Base-by-base conservation (phyloP, 441 rosid genomes). In the Breynia disticha region DNA sequence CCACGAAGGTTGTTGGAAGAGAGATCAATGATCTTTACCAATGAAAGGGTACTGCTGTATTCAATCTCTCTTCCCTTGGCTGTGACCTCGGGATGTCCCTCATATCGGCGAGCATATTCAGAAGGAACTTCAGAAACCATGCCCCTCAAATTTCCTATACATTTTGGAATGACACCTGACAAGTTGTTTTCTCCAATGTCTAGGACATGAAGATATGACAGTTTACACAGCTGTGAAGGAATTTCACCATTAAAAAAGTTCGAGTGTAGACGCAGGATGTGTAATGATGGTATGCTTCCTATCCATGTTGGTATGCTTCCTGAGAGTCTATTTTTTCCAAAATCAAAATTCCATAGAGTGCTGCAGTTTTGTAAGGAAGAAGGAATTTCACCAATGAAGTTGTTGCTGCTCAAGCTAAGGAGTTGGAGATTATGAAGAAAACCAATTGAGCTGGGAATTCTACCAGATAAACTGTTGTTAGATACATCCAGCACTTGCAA, bases 21-120 rank as follows among this genome's bases (percentile, higher is more conserved):
- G 18, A 71, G 67, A 48, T 62, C 68, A 2, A 74, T 19, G 51
- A 48, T n/a, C 43, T 46, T 59, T 12, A 54, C 64, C n/a, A 19
- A 10, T 22, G 51, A 46, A 53, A 65, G 50, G 48, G 45, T 59
- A 50, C 46, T 65, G 16, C 55, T 48, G n/a, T 47, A 47, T 32
- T 53, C 55, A 17, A 48, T 7, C 38, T 53, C 64, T 45, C 56
- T 46, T 16, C 50, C 59, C 22, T 47, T 35, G 0, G 38, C 45
- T 19, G 41, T 35, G 19, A 54, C 15, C n/a, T 11, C 35, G 20
- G 18, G 11, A 39, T 17, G 63, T 0, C 56, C 56, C 24, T 43
- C 24, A 19, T 17, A 51, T 28, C 19, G 61, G 35, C 35, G 14
- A 48, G 28, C 64, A 22, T 13, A 16, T 42, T 60, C 46, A 48